Base-by-base conservation (phyloP, 345 rosid species). In the Gossypium arboreum region DNA sequence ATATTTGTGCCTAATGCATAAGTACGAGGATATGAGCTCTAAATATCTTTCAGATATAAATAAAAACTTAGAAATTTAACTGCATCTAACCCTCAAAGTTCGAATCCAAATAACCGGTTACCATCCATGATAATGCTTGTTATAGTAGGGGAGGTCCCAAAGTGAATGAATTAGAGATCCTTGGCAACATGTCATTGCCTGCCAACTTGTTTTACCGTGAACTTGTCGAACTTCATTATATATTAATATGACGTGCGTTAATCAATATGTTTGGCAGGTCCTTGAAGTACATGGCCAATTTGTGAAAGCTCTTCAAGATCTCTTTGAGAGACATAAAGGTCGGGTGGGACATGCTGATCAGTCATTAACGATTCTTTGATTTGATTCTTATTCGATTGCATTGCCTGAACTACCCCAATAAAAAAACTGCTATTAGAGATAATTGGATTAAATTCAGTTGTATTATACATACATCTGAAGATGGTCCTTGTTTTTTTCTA, bases 291-390 rank as follows among this genome's bases (percentile, higher is more conserved):
- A 95, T 72, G 44, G 51, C 2, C 87, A 83, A 77, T 95, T 87
- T 75, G 86, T 95, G 34, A 84, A 77, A 72, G 91, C 94, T 24
- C 85, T 95, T 18, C 56, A 68, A 76, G 92, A 89, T 85, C 91
- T 93, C 20, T 93, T 95, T 77, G 91, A 90, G 81, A 82, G 84
- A 68, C 84, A 95, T 79, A 95, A 87, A 76, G 86, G 79, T 8
- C 74, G 77, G 69, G 84, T 78, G 64, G 99, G 98, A 71, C 75
- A 81, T 59, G 50, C 87, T 34, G 89, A 91, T 77, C 90, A 89
- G 72, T 71, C 86, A 65, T 79, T 95, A 75, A 91, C 74, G 79
- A 79, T 93, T 80, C 79, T 91, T 72, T 93, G 87, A 88, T 78
- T 64, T 65, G 60, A 56, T 34, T 34, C 41, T 34, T 34, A 34